A percentile compares a stretch with the other conserved stretches of the same genome.
These are phyloP conservation scores for Fusarium secorum DNA, from an alignment of 2,329 filamentous ascomycete genomes.

Conservation along the genomic window DNA sequence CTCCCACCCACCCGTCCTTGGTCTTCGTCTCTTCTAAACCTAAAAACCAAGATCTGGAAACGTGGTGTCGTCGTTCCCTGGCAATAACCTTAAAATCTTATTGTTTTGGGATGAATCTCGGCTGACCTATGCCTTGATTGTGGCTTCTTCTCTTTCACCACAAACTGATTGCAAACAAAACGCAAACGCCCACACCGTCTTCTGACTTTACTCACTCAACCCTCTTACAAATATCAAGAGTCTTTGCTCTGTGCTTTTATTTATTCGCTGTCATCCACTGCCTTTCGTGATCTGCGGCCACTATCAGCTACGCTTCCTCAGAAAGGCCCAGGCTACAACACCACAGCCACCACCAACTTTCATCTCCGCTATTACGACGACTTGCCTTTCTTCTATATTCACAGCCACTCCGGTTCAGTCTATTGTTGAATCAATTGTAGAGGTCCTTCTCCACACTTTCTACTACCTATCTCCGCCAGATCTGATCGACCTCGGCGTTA, in stretches of 20 bases:
- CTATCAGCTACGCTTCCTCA: conserved; percentile 11
- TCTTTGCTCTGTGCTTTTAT: background rate
- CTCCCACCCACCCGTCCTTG: background rate
- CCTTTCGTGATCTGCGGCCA: conserved; percentile 7
- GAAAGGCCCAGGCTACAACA: conserved; percentile 16
- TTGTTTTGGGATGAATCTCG: conserved; percentile 34
- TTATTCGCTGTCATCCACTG: background rate
- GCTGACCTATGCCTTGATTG: conserved; percentile 32
- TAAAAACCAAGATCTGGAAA: conserved; percentile 23
- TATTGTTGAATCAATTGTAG: conserved; percentile 5
- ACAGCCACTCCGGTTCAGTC: background rate
- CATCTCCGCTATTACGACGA: background rate
- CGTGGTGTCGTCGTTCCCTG: conserved; percentile 30
- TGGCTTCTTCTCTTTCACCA: conserved; percentile 32
- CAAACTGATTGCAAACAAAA: conserved; percentile 2
- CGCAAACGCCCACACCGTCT: conserved; percentile 15
- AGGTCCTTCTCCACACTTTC: background rate
- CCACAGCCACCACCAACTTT: conserved; percentile 9
- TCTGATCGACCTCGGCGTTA: conserved; percentile 7
- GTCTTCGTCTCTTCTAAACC: background rate
- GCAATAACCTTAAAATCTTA: conserved; percentile 37
- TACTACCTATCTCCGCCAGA: background rate
- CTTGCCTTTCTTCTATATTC: background rate
- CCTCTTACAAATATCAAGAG: conserved; percentile 20
- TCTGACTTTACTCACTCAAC: conserved; percentile 12